phyloP scores from a whole-genome alignment of 345 rosid species.

The Acer yangbiense region DNA sequence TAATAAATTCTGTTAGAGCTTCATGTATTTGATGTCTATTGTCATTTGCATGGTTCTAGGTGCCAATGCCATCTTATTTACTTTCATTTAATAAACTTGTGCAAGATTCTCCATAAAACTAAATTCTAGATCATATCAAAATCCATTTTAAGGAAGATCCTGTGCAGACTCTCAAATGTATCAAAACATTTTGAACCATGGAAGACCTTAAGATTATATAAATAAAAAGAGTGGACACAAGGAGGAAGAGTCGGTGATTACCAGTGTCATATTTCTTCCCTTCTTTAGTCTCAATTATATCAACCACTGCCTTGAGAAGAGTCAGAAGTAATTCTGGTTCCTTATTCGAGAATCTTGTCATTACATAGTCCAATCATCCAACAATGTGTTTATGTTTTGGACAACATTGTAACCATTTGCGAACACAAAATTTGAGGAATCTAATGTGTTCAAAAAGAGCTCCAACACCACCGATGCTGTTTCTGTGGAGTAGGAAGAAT shows the following conservation, averaged over 20 bases:
- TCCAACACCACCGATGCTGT: slow-evolving; percentile 66
- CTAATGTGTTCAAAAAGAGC: slow-evolving; percentile 54
- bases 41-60: background rate
- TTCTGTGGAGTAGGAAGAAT: slow-evolving; percentile 71
- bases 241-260: slow-evolving; percentile 23
- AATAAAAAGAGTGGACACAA: background rate
- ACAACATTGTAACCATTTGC: slow-evolving; percentile 31
- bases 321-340: slow-evolving; percentile 74
- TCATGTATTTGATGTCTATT: background rate
- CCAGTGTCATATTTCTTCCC: slow-evolving; percentile 49
- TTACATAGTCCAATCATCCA: slow-evolving; percentile 72
- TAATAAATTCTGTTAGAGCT: background rate
- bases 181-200: background rate
- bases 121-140: background rate
- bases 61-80: background rate
- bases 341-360: slow-evolving; percentile 56
- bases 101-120: background rate
- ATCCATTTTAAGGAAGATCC: background rate
- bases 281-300: slow-evolving; percentile 52
- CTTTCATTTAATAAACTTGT: background rate
- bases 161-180: background rate
- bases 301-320: slow-evolving; percentile 65
- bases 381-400: slow-evolving; percentile 33
- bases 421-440: slow-evolving; percentile 46
- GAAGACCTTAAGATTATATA: background rate